Conservation (phyloP, 2,329 filamentous ascomycete genomes). For the Uncinocarpus reesii region DNA sequence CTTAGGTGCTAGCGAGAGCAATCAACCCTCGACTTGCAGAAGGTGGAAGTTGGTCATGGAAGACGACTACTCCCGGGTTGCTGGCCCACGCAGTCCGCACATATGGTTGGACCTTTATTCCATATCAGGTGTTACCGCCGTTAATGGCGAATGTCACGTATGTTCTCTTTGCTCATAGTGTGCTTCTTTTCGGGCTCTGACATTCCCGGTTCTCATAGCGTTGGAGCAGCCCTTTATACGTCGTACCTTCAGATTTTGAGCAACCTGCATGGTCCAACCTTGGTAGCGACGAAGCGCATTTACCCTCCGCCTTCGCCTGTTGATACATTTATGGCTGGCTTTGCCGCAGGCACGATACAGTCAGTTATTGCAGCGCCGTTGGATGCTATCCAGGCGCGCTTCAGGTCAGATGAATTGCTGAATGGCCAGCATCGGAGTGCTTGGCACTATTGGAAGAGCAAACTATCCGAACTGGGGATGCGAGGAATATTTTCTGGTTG, state of each 20-base stretch:
- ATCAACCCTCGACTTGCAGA: slow-evolving; percentile 46
- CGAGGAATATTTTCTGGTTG: slow-evolving; percentile 56
- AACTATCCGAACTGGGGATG: slow-evolving; percentile 49
- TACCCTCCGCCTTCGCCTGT: slow-evolving; percentile 48
- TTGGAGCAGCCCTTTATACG: slow-evolving; percentile 54
- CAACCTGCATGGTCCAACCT: slow-evolving; percentile 48
- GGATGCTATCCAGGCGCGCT: slow-evolving; percentile 53
- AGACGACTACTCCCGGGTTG: slow-evolving; percentile 51
- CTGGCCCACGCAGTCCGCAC: slow-evolving; percentile 50
- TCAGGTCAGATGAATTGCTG: slow-evolving; percentile 50
- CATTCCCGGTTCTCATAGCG: slow-evolving; percentile 25
- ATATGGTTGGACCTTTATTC: slow-evolving; percentile 56
- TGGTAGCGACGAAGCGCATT: slow-evolving; percentile 46
- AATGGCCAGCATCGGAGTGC: slow-evolving; percentile 50
- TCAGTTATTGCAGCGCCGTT: slow-evolving; percentile 53
- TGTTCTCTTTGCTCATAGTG: slow-evolving; percentile 14
- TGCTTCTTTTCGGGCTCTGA: not conserved
- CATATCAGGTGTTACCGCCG: slow-evolving; percentile 54
- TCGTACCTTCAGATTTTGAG: slow-evolving; percentile 52
- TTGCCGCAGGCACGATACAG: slow-evolving; percentile 50
- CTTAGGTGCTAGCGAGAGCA: slow-evolving; percentile 51
- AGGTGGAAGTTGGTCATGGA: slow-evolving; percentile 45
- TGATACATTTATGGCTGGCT: slow-evolving; percentile 49
- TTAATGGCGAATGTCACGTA: slow-evolving; percentile 52
- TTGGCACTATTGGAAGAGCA: slow-evolving; percentile 53